A percentile compares a stretch with the other conserved stretches of the same genome.
phyloP scores from a whole-genome alignment of 2,329 filamentous ascomycete species.

The Trichoderma gracile region DNA sequence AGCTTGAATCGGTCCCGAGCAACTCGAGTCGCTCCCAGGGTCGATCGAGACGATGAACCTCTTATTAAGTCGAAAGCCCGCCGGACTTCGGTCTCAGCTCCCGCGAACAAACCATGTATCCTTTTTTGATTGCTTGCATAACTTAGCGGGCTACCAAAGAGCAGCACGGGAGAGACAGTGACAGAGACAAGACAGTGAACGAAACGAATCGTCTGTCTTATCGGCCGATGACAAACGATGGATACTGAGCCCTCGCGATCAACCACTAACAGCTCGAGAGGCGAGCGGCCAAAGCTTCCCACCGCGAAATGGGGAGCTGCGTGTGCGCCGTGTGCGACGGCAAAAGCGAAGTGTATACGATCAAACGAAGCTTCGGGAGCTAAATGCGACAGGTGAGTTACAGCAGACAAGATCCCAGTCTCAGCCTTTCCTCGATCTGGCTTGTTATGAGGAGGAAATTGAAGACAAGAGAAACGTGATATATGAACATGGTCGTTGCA shows the following conservation, averaged over 20 bases:
- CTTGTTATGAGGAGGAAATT: background rate
- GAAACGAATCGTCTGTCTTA: background rate
- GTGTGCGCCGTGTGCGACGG: conserved; percentile 49
- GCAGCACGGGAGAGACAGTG: too few species aligned
- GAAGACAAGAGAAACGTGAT: background rate
- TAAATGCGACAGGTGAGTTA: conserved; percentile 49
- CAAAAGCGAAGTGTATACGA: conserved; percentile 54
- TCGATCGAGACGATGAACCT: background rate
- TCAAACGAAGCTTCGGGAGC: conserved; percentile 40
- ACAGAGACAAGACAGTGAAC: background rate
- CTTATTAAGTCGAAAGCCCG: conserved; percentile 26
- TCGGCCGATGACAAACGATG: conserved; percentile 8
- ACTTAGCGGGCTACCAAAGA: background rate
- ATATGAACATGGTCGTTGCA: background rate
- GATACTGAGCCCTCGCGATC: conserved; percentile 5
- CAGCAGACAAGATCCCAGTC: background rate
- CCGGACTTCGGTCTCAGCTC: conserved; percentile 26
- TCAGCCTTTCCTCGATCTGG: background rate
- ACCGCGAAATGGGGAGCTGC: conserved; percentile 53
- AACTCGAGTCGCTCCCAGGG: conserved; percentile 7
- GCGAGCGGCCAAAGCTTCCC: conserved; percentile 36
- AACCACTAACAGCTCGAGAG: conserved; percentile 19
- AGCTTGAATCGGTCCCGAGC: conserved; percentile 4
- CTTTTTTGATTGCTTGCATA: conserved; percentile 24
- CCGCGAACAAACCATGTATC: conserved; percentile 6